These are phyloP conservation scores for Sutorius australiensis DNA, from an alignment of 768 basidiomycete species.

Conservation along the genomic window DNA sequence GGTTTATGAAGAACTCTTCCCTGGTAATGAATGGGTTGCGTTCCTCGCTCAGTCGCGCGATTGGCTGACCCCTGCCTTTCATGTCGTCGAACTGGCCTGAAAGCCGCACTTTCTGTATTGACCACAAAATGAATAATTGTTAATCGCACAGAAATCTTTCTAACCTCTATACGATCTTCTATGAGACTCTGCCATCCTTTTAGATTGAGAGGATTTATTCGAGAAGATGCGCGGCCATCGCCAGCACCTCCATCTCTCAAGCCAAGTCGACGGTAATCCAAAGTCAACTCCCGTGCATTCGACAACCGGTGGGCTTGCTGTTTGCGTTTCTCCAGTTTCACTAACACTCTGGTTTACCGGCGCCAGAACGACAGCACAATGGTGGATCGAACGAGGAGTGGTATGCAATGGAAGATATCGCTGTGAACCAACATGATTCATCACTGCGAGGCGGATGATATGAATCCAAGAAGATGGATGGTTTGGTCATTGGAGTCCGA, in stretches of 20 bases:
- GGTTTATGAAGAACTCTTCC: slow-evolving; percentile 83
- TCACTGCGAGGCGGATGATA: not conserved
- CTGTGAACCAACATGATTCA: not conserved
- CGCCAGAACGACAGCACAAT: slow-evolving; percentile 1
- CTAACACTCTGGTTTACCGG: slow-evolving; percentile 37
- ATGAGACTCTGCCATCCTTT: slow-evolving; percentile 74
- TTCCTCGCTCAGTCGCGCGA: slow-evolving; percentile 42
- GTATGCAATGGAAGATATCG: not conserved
- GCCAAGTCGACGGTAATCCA: slow-evolving; percentile 77
- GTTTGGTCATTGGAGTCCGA: not conserved
- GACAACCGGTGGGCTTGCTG: slow-evolving; percentile 54
- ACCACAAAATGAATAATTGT: not conserved
- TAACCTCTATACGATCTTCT: slow-evolving; percentile 78
- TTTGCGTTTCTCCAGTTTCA: slow-evolving; percentile 45
- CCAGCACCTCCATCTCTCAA: slow-evolving; percentile 30
- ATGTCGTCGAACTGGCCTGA: slow-evolving; percentile 71
- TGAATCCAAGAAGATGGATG: not conserved
- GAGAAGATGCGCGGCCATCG: slow-evolving; percentile 13
- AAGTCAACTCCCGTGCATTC: slow-evolving; percentile 62
- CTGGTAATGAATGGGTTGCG: slow-evolving; percentile 65
- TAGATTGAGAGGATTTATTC: slow-evolving; percentile 55
- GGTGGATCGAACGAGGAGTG: not conserved
- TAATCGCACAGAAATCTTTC: slow-evolving; percentile 4
- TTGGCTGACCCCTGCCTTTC: slow-evolving; percentile 60
- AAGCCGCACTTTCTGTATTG: slow-evolving; percentile 53